Conservation (phyloP, 495 filamentous ascomycete genomes). For the Hyaloscypha finlandica region DNA sequence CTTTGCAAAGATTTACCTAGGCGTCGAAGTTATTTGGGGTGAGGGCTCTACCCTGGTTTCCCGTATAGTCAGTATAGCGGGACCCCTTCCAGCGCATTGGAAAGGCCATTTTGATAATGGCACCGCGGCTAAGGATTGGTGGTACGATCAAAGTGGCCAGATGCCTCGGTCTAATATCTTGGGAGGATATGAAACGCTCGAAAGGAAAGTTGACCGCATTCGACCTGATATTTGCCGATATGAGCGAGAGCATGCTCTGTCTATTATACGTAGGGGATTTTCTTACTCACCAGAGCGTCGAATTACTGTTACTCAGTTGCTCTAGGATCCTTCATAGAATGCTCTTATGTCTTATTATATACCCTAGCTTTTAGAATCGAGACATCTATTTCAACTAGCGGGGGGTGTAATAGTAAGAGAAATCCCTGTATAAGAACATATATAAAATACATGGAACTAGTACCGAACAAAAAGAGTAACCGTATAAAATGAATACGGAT, state of each 20-base stretch:
- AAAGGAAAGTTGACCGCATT: constrained; percentile 7
- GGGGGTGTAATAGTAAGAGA: too few species aligned
- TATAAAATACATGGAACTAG: too few species aligned
- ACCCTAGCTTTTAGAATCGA: neutral
- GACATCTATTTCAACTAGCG: too few species aligned
- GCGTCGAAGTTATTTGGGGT: too few species aligned
- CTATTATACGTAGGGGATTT: neutral
- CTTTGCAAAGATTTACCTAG: too few species aligned
- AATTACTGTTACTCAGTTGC: constrained; percentile 9
- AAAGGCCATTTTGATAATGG: too few species aligned
- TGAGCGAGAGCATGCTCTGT: constrained; percentile 1
- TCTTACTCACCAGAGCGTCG: neutral
- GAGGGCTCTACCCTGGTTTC: too few species aligned
- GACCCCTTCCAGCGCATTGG: too few species aligned
- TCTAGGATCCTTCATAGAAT: constrained; percentile 7
- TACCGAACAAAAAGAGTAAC: too few species aligned
- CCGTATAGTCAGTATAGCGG: neutral
- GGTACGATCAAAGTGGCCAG: constrained; percentile 12
- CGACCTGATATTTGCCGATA: constrained; percentile 1
- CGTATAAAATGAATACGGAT: too few species aligned
- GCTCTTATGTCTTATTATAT: constrained; percentile 14
- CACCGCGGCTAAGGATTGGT: constrained; percentile 26
- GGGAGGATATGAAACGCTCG: constrained; percentile 3
- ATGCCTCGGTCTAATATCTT: neutral
- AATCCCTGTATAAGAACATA: too few species aligned